A percentile compares a stretch with the other conserved stretches of the same genome.
These are phyloP conservation scores for Boletus sp. DNA, from an alignment of 768 basidiomycete genomes.

Conservation along the genomic window DNA sequence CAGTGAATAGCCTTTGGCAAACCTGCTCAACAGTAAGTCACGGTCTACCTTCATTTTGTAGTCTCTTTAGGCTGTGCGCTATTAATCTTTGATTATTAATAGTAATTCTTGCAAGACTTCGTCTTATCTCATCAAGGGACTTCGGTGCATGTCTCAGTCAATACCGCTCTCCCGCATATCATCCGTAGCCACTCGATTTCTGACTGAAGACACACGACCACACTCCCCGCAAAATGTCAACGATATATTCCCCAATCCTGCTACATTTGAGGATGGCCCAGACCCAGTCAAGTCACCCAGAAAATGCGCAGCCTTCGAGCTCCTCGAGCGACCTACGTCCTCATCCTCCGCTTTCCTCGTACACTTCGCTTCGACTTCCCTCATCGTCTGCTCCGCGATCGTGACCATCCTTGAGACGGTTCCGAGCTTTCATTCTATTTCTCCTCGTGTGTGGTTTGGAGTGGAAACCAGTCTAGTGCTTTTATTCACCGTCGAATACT, in stretches of 20 bases:
- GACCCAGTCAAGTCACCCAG: slow-evolving; percentile 40
- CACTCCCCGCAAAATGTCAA: slow-evolving; percentile 36
- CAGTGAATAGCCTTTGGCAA: too few relatives aligned
- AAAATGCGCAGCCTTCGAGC: slow-evolving; percentile 63
- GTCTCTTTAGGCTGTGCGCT: too few relatives aligned
- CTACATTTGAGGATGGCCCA: slow-evolving; percentile 35
- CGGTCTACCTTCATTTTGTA: not conserved
- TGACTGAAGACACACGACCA: slow-evolving; percentile 41
- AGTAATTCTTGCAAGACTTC: not conserved
- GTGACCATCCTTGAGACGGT: slow-evolving; percentile 81
- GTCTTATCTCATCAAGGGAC: not conserved
- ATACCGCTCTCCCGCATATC: slow-evolving; percentile 30
- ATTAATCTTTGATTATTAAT: not conserved
- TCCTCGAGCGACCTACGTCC: slow-evolving; percentile 80
- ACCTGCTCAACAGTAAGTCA: not conserved
- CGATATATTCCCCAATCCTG: slow-evolving; percentile 39
- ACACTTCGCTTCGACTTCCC: slow-evolving; percentile 65
- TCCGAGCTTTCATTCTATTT: slow-evolving; percentile 68
- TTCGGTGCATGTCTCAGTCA: slow-evolving; percentile 27
- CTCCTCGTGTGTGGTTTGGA: slow-evolving; percentile 79
- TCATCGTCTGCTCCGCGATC: slow-evolving; percentile 73
- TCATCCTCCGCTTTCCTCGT: slow-evolving; percentile 74
- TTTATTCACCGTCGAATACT: slow-evolving; percentile 84
- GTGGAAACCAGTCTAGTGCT: slow-evolving; percentile 82
- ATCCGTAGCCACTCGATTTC: slow-evolving; percentile 35